Conservation (phyloP, 23 red algal species). For the Gracilaria gracilis region DNA sequence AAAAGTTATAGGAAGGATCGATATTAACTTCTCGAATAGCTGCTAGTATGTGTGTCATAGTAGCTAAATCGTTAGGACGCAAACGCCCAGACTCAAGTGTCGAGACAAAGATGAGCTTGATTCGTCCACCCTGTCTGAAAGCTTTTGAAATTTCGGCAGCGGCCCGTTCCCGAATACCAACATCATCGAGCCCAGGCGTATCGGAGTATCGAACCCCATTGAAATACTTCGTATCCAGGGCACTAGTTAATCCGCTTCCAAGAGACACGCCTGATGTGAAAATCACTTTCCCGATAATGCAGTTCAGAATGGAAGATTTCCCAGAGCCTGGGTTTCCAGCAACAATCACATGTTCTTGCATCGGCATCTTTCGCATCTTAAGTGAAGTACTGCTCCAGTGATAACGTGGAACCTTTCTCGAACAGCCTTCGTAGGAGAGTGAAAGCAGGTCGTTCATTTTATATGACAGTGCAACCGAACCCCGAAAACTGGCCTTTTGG, state of each 20-base stretch:
- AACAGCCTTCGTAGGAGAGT: too few species aligned
- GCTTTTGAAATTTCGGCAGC: slow-evolving; percentile 19
- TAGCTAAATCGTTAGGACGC: background rate
- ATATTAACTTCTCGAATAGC: slow-evolving; percentile 3
- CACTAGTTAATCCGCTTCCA: slow-evolving; percentile 1
- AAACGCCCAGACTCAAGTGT: slow-evolving; percentile 30
- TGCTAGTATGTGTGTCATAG: background rate
- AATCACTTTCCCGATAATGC: background rate
- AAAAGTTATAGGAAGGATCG: background rate
- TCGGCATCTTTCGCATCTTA: too few species aligned
- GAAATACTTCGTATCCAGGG: background rate
- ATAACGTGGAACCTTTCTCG: background rate
- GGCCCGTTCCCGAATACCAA: background rate
- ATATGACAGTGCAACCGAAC: too few species aligned
- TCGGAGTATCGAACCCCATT: background rate
- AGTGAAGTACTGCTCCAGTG: background rate
- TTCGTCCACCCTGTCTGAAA: background rate
- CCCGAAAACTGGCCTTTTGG: too few species aligned
- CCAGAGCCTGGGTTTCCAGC: slow-evolving; percentile 33
- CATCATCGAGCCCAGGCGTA: slow-evolving; percentile 32
- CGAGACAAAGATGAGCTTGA: slow-evolving; percentile 14
- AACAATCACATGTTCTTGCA: slow-evolving; percentile 18
- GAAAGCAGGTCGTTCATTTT: too few species aligned
- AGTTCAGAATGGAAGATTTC: slow-evolving; percentile 30
- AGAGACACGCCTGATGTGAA: background rate